Evolutionary conservation across 2,329 filamentous ascomycete genomes (phyloP), one percentile per base, ranked within the genome.

Genomic region (Fusarium nanum): DNA sequence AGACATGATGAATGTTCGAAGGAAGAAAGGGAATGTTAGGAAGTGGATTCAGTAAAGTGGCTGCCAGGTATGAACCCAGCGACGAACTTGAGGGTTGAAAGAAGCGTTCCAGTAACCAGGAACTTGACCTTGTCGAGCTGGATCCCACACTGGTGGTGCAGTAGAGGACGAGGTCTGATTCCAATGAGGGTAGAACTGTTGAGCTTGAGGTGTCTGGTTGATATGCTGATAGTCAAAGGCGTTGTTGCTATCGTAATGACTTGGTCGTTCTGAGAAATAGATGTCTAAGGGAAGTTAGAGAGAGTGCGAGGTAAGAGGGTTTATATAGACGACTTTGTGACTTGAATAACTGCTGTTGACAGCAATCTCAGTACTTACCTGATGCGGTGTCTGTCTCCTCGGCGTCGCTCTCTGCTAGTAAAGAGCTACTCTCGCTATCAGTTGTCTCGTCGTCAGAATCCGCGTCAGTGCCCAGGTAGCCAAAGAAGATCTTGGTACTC

Each of bases 401-500:
- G 3, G 47, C 47, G 10, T 71, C 50, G 22, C 49, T 66, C 11
- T 59, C 50, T 18, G 42, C 44, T 57, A 67, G 52, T 56, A 71
- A 71, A 20, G 50, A 53, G 34, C 42, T 64, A 49, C 40, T 56
- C 20, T 64, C 67, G 12, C 28, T 45, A 20, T 67, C 59, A 16
- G 42, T 58, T 6, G 22, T 50, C 27, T 75, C 76, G n/a, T 71
- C 65, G 56, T 75, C 74, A 27, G 74, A 75, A 25, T 75, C 77
- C 12, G 64, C 32, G 12, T 76, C 68, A 18, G 70, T 60, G 28
- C 77, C 72, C 16, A 78, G 45, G 8, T 75, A 76, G 10, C 76
- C 78, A 25, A 81, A 60, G 28, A 86, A 82, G 22, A 85, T 58
- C 73, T 86, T 80, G 1, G 78, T 82, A 47, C 83, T 84, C 83